Evolutionary conservation across 805 yeast genomes (phyloP).

Genomic region (Wickerhamiella shivajii): DNA sequence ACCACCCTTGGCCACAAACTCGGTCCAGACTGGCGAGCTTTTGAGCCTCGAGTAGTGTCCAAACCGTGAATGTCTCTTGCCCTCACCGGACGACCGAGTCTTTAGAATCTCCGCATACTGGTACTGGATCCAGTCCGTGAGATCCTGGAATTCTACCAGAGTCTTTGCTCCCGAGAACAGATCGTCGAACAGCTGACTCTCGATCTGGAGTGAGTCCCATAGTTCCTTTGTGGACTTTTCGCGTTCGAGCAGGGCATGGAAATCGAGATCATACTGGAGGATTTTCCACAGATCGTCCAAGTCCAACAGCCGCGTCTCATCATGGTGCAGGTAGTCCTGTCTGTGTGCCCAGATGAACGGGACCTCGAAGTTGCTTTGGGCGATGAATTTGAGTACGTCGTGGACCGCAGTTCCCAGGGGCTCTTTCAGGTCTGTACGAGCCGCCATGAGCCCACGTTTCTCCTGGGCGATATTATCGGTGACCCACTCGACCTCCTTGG

Average conservation of each 20-base stretch:
- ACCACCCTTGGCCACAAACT: slow-evolving; percentile 60
- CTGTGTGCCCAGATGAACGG: slow-evolving; percentile 94
- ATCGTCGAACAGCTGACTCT: slow-evolving; percentile 29
- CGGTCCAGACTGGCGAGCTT: slow-evolving; percentile 45
- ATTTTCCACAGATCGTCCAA: slow-evolving; percentile 92
- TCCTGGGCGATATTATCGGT: slow-evolving; percentile 46
- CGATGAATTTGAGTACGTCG: slow-evolving; percentile 53
- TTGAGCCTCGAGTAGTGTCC: slow-evolving; percentile 35
- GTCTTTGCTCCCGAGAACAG: slow-evolving; percentile 42
- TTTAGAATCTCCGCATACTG: slow-evolving; percentile 46
- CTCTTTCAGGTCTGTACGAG: slow-evolving; percentile 22
- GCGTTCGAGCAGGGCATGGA: slow-evolving; percentile 69
- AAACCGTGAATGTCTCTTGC: slow-evolving; percentile 29
- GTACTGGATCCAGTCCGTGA: slow-evolving; percentile 70
- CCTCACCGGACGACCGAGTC: slow-evolving; percentile 27
- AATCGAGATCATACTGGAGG: slow-evolving; percentile 73
- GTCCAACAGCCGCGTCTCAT: slow-evolving; percentile 21
- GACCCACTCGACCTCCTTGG: slow-evolving; percentile 67
- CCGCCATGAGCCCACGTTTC: slow-evolving; percentile 33
- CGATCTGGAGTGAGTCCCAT: slow-evolving; percentile 33
- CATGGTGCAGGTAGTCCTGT: slow-evolving; percentile 61
- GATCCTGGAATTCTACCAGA: slow-evolving; percentile 73
- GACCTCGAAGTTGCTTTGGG: slow-evolving; percentile 72
- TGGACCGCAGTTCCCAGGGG: slow-evolving; percentile 53
- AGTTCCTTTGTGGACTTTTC: slow-evolving; percentile 46